Percentiles rank a stretch among this genome's conserved stretches.
phyloP scores from a whole-genome alignment of 768 basidiomycete species.

The Agaricus blazei region DNA sequence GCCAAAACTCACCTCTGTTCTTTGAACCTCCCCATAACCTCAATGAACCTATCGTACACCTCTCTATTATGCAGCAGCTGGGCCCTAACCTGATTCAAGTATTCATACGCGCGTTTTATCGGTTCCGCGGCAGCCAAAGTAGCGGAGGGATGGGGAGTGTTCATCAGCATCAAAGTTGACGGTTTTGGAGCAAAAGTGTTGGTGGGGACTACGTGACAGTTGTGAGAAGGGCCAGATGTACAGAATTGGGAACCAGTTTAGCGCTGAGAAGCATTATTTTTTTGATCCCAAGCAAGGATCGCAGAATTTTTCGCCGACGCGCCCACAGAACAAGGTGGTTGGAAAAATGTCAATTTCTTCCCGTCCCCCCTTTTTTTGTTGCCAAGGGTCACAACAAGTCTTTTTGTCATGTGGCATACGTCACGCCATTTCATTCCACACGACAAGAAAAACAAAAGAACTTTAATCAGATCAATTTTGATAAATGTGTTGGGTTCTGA shows the following conservation, averaged over 20 bases:
- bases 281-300: neutral
- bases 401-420: constrained; percentile 8
- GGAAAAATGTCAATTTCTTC: neutral
- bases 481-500: neutral
- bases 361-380: neutral
- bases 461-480: neutral
- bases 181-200: neutral
- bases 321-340: neutral
- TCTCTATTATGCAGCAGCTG: constrained; percentile 9
- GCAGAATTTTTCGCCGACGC: neutral
- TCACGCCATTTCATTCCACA: constrained; percentile 1
- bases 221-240: neutral
- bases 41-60: constrained; percentile 8
- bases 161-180: constrained; percentile 1
- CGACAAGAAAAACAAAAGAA: neutral
- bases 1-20: constrained; percentile 4
- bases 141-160: neutral
- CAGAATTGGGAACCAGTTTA: constrained; percentile 1
- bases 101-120: constrained; percentile 7
- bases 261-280: constrained; percentile 6
- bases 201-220: neutral
- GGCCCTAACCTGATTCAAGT: constrained; percentile 7
- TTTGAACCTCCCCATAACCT: constrained; percentile 9
- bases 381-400: neutral
- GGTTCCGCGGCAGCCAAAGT: neutral